Conservation (phyloP, 2,329 filamentous ascomycete genomes). For the Trichoderma simmonsii region DNA sequence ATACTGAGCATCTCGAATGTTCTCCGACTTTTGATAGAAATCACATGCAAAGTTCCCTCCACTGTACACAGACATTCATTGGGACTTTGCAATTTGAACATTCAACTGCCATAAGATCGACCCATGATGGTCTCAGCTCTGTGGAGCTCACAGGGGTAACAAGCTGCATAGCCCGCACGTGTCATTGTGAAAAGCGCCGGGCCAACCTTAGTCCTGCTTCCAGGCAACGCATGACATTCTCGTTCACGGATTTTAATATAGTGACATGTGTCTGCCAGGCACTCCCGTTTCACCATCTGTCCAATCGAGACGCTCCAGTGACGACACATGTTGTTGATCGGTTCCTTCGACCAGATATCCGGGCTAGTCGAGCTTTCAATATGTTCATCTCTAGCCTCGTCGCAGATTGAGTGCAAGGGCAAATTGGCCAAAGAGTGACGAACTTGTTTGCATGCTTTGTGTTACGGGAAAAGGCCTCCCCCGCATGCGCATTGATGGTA, state of each 20-base stretch:
- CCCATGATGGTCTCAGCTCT: conserved; percentile 8
- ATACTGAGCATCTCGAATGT: not conserved
- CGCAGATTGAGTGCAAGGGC: not conserved
- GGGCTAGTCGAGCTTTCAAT: not conserved
- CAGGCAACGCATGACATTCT: not conserved
- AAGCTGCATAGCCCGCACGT: not conserved
- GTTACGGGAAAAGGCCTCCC: not conserved
- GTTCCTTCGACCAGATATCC: not conserved
- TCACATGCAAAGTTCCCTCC: not conserved
- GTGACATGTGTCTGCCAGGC: conserved; percentile 10
- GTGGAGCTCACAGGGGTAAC: not conserved
- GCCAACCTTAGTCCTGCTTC: not conserved
- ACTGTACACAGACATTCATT: not conserved
- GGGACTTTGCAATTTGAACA: not conserved
- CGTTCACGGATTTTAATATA: not conserved
- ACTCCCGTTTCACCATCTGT: not conserved
- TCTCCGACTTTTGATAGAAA: not conserved
- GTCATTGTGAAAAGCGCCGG: not conserved
- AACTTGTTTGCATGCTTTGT: not conserved
- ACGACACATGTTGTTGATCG: conserved; percentile 11
- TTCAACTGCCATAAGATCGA: not conserved
- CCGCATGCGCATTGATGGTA: not conserved
- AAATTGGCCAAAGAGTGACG: not conserved
- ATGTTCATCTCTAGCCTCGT: not conserved
- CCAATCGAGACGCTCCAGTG: conserved; percentile 6